Evolutionary conservation across 2,329 filamentous ascomycete genomes (phyloP), one percentile per base, ranked within the genome.

Genomic region (Ophiostoma ulmi): DNA sequence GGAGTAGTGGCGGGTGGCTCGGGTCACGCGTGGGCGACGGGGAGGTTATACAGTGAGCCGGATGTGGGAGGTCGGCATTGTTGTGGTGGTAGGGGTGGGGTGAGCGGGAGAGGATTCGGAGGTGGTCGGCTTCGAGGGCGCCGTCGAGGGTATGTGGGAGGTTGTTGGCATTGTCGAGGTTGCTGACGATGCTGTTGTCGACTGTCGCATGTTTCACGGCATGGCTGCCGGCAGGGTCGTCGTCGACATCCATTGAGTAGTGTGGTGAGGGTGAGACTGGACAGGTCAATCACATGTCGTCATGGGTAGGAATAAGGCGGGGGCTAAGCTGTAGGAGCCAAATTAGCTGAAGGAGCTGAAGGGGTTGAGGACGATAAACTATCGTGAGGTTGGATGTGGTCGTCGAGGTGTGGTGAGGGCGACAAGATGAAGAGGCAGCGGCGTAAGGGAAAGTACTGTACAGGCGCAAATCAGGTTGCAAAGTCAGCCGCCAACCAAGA

Each of bases 71-170:
- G 75, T 89, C 86, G 74, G 80, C 82, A 72, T 81, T 83, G 71
- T 85, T 86, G 75, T 84, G 87, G 76, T 87, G 86, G 75, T 91
- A 91, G 1, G 89, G 89, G 77, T 91, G 88, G 66, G 90, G 89
- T 63, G 88, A 89, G 75, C 89, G 86, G 70, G 84, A 85, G 73
- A 86, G 82, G 66, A 81, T 78, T 76, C 84, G 83, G 75, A 87
- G 75, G 68, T 73, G 75, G 67, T 80, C 78, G 64, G 68, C n/a
- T 41, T 66, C 68, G 58, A 63, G 44, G 52, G 58, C 68, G 20
- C 35, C 63, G 26, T 38, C 44, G 44, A 38, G 66, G 13, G 17
- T 26, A 7, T 39, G 26, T 7, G n/a, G 11, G 6, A 41, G 66
- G 14, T 17, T 6, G 36, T 48, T 63, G 20, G 11, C 39, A n/a